Percentiles rank a stretch among this genome's conserved stretches.
Evolutionary conservation across 495 filamentous ascomycete species (phyloP).

Genomic region (Pyrenula massariospora): DNA sequence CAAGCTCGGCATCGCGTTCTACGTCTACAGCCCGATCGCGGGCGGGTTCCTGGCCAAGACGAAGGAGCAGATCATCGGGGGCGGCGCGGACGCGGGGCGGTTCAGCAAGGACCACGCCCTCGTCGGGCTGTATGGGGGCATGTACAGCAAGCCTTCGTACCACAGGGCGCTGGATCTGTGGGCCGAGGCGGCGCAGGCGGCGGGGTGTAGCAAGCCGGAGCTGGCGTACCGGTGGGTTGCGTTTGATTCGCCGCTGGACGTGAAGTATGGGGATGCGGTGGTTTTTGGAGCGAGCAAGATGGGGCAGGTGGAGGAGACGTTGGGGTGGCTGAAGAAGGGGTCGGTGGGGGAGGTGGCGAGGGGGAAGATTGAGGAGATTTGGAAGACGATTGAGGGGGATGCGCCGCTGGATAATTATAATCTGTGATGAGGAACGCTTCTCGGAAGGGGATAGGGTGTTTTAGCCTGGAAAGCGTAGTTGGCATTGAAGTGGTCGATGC

Average conservation of each 20-base stretch:
- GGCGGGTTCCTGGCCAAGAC: constrained; percentile 37
- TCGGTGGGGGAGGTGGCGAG: constrained; percentile 29
- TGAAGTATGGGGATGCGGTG: constrained; percentile 37
- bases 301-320: constrained; percentile 37
- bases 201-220: constrained; percentile 33
- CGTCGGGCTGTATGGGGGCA: constrained; percentile 20
- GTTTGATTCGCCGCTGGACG: constrained; percentile 36
- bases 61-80: constrained; percentile 10
- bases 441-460: too few species aligned
- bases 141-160: constrained; percentile 31
- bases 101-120: constrained; percentile 18
- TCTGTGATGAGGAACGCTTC: too few species aligned
- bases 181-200: constrained; percentile 29
- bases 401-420: constrained; percentile 6
- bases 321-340: constrained; percentile 31
- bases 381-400: constrained; percentile 35
- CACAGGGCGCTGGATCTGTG: constrained; percentile 32
- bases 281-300: constrained; percentile 38
- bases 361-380: constrained; percentile 33
- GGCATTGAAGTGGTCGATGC: too few species aligned
- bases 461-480: too few species aligned
- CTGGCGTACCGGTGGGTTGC: constrained; percentile 45
- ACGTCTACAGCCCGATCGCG: constrained; percentile 35
- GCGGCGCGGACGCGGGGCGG: constrained; percentile 23
- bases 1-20: constrained; percentile 32